Conservation (phyloP, 805 yeast species). For the Nakazawaea ernobii region DNA sequence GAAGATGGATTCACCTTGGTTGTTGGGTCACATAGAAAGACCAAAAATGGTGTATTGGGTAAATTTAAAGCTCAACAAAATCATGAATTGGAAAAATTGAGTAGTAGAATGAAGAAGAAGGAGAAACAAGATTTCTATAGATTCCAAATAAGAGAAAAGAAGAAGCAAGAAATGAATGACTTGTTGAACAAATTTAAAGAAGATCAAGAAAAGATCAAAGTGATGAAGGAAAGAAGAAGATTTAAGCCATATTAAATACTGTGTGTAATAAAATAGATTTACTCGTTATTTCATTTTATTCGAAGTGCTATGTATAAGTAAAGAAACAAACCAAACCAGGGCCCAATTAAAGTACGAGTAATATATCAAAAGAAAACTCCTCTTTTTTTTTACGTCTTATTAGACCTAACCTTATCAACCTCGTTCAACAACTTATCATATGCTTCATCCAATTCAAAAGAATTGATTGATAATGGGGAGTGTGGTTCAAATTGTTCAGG, state of each 20-base stretch:
- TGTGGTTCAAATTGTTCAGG: slow-evolving; percentile 10
- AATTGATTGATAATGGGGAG: slow-evolving; percentile 21
- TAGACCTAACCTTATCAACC: slow-evolving; percentile 59
- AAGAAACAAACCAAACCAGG: not conserved
- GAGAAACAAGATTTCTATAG: slow-evolving; percentile 91
- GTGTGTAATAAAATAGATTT: not conserved
- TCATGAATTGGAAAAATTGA: slow-evolving; percentile 26
- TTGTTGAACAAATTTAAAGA: slow-evolving; percentile 76
- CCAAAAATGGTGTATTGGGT: slow-evolving; percentile 66
- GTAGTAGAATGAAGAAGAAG: slow-evolving; percentile 56
- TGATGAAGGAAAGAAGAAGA: slow-evolving; percentile 73
- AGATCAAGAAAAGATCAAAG: slow-evolving; percentile 81
- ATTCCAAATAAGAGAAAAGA: slow-evolving; percentile 90
- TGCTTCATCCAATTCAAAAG: slow-evolving; percentile 48
- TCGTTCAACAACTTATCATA: slow-evolving; percentile 69
- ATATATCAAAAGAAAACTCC: not conserved
- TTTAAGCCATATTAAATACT: slow-evolving; percentile 70
- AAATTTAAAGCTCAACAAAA: slow-evolving; percentile 24
- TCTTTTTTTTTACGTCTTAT: slow-evolving; percentile 17
- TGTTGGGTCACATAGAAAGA: slow-evolving; percentile 80
- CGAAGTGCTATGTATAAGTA: not conserved
- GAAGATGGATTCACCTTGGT: slow-evolving; percentile 94
- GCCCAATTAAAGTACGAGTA: too few relatives aligned
- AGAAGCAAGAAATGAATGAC: slow-evolving; percentile 89
- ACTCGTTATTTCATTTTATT: not conserved